A percentile compares a stretch with the other conserved stretches of the same genome.
Conservation (phyloP, 2,329 filamentous ascomycete genomes). For the Monosporascus sp. region DNA sequence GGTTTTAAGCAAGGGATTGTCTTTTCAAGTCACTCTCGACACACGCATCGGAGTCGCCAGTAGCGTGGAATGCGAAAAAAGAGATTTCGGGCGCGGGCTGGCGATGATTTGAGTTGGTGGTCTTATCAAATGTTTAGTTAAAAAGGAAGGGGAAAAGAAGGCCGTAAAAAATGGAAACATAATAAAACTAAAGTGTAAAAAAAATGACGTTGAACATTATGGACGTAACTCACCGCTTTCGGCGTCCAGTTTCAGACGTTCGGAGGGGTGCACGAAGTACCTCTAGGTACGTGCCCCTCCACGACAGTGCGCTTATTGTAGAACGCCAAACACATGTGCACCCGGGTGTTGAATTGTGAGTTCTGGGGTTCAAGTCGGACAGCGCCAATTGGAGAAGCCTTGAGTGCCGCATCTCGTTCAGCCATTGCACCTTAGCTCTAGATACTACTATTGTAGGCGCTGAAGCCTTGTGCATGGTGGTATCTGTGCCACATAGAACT, state of each 20-base stretch:
- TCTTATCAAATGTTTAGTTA: conserved; percentile 31
- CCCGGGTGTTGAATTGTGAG: too few species aligned
- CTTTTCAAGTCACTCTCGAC: conserved; percentile 51
- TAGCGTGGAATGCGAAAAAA: conserved; percentile 27
- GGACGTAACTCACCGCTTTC: conserved; percentile 3
- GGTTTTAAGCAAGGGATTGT: conserved; percentile 60
- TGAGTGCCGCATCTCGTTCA: too few species aligned
- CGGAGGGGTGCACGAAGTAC: too few species aligned
- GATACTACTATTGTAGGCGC: too few species aligned
- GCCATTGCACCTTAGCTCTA: too few species aligned
- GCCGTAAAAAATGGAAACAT: conserved; percentile 11
- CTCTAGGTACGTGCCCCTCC: too few species aligned
- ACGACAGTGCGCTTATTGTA: too few species aligned
- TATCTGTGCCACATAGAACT: too few species aligned
- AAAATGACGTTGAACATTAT: conserved; percentile 13
- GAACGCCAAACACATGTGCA: too few species aligned
- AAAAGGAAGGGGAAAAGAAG: conserved; percentile 20
- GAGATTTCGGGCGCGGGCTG: conserved; percentile 26
- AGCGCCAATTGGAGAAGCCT: too few species aligned
- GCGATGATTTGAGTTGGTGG: conserved; percentile 41
- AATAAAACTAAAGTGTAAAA: neutral
- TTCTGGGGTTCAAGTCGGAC: too few species aligned
- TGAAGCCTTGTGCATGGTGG: too few species aligned
- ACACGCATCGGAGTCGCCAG: conserved; percentile 50
- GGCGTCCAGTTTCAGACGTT: neutral